Base-by-base conservation (phyloP, 2,329 filamentous ascomycete species). In the Aspergillus brunneoviolaceus region DNA sequence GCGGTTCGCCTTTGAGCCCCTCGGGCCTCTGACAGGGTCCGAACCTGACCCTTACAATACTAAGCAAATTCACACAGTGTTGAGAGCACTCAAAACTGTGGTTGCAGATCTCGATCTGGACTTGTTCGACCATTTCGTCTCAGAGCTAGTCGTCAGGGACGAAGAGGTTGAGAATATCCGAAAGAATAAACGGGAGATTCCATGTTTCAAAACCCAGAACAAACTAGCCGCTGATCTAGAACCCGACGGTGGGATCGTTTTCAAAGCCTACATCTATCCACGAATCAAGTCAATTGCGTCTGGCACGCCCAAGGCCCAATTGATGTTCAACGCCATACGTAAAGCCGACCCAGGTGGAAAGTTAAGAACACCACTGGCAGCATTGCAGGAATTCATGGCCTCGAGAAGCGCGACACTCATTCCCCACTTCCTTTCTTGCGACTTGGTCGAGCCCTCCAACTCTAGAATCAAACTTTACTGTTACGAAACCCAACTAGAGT, bases 201-300 rank as follows among this genome's bases (percentile, higher is more conserved):
- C 39, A 7, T 16, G 16, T n/a, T 45, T 45, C 39, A 45, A 45
- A 19, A 45, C 39, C 5, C 39, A 45, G 16, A 19, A 45, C 6
- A 45, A 45, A 45, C 39, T 45, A 2, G 39, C 39, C 7, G 39
- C 39, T 3, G 39, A 45, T 45, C 49, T 47, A n/a, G 48, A 56
- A 1, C 31, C 23, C 3, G 12, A 11, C 3, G 58, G 52, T 1
- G 31, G 25, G n/a, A 35, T 56, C n/a, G 16, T 55, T 16, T 23
- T 51, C 27, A 66, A 66, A 29, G 49, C 35, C 0, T 66, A 66
- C 33, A 54, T 66, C 16, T 66, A 64, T 33, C 62, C 59, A 1
- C 49, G 31, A 23, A 33, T 65, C 29, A 66, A 66, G 39, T 55
- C 64, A 9, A 47, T 59, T 10, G 58, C 57, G 16, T 61, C 64